Conservation (phyloP, 2,329 filamentous ascomycete species). For the Capronia epimyces region DNA sequence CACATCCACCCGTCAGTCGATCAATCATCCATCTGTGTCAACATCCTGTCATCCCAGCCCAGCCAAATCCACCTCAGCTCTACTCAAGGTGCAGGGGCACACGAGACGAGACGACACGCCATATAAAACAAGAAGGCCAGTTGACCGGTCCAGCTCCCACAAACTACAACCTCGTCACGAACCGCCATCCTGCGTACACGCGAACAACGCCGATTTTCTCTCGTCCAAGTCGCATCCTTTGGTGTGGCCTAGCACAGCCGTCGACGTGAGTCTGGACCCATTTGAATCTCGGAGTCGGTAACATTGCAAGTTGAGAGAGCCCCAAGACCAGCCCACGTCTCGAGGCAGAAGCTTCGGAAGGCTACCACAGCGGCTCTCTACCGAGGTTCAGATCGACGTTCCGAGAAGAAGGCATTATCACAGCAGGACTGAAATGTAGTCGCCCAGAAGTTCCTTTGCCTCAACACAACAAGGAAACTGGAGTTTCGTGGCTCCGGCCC, state of each 20-base stretch:
- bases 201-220: conserved; percentile 6
- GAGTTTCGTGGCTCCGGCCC: neutral
- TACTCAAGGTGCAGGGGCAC: neutral
- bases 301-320: neutral
- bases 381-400: neutral
- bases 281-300: neutral
- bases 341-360: neutral
- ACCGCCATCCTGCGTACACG: conserved; percentile 10
- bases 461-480: neutral
- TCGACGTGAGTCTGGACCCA: neutral
- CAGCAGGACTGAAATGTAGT: conserved; percentile 9
- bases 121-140: neutral
- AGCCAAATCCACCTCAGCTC: neutral
- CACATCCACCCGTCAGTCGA: neutral
- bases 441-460: neutral
- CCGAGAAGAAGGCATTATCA: neutral
- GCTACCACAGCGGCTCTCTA: neutral
- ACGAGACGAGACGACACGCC: neutral
- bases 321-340: neutral
- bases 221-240: neutral
- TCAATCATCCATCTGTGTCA: neutral
- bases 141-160: neutral
- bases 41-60: neutral
- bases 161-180: conserved; percentile 12
- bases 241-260: neutral